Percentiles rank a stretch among this genome's conserved stretches.
phyloP scores from a whole-genome alignment of 176 grass and related monocot species.

The Aegilops speltoides region DNA sequence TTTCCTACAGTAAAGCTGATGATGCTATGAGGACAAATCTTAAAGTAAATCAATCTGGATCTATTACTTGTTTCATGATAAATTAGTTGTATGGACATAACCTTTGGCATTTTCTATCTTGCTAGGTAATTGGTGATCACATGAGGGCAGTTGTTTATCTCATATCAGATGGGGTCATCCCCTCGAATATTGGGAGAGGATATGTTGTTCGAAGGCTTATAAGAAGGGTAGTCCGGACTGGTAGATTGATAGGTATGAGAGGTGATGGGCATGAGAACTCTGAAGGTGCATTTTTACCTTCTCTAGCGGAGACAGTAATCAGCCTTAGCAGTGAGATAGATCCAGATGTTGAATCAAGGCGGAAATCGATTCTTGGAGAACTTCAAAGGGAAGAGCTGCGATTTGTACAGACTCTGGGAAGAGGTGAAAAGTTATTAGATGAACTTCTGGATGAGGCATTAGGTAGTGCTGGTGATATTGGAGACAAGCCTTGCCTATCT shows the following conservation, averaged over 20 bases:
- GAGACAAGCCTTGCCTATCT: slow-evolving; percentile 67
- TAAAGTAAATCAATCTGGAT: slow-evolving; percentile 54
- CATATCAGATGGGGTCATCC: slow-evolving; percentile 91
- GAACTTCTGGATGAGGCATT: slow-evolving; percentile 75
- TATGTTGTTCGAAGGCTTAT: slow-evolving; percentile 96
- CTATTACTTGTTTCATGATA: slow-evolving; percentile 9
- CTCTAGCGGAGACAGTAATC: slow-evolving; percentile 73
- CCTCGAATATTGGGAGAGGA: slow-evolving; percentile 98
- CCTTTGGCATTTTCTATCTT: slow-evolving; percentile 28
- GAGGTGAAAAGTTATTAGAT: slow-evolving; percentile 90
- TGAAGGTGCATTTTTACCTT: slow-evolving; percentile 67
- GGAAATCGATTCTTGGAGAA: slow-evolving; percentile 68
- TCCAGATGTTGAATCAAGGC: slow-evolving; percentile 72
- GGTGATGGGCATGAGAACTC: slow-evolving; percentile 58
- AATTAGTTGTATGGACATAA: slow-evolving; percentile 15
- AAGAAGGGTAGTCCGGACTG: slow-evolving; percentile 88
- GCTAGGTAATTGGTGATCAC: slow-evolving; percentile 94
- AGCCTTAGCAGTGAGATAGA: slow-evolving; percentile 75
- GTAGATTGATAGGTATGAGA: slow-evolving; percentile 89
- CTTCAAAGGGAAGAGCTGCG: slow-evolving; percentile 88
- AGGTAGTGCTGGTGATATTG: slow-evolving; percentile 51
- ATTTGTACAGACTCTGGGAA: slow-evolving; percentile 92
- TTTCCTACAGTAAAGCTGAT: slow-evolving; percentile 68
- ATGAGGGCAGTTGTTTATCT: slow-evolving; percentile 99
- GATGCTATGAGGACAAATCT: slow-evolving; percentile 68